Evolutionary conservation across 192 early-diverging fungal species (phyloP), one percentile per base, ranked within the genome.

Genomic region (Dispira simplex): DNA sequence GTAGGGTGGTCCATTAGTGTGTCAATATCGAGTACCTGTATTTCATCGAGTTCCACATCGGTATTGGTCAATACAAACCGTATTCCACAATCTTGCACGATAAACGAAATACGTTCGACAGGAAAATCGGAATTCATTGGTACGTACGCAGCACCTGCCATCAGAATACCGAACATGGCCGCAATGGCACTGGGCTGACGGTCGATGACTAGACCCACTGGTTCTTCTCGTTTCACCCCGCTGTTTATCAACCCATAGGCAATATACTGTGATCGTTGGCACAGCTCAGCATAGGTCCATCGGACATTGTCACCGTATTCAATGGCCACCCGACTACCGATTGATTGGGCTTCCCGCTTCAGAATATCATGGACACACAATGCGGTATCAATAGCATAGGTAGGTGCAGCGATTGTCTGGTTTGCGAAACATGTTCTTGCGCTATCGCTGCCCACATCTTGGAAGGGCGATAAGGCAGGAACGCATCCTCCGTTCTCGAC

Each of bases 161-260:
- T 9, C 9, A 32, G 56, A 18, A 58, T 18, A 43, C 56, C 56
- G 10, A 58, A 18, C 25, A 58, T 18, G 9, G 56, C 56, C 18
- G 56, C 56, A 27, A 58, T 58, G 25, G 56, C 43, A 16, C 21
- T 27, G 8, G 56, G 56, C 8, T 39, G 27, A n/a, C 56, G 56
- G 16, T 58, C 27, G 10, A 43, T 27, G 9, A 53, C 20, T 0
- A 53, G 20, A 11, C 51, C 51, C 10, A 53, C 26, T 11, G 51
- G 51, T 26, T 53, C 32, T 27, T 58, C 56, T 0, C 21, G 56
- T 43, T 11, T n/a, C 18, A 58, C 56, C 0, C 56, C 56, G 18
- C 28, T 26, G 56, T 1, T 26, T 26, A 58, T 4, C 32, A 58
- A 43, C 18, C 20, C 27, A 26, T 58, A 39, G 16, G 56, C 56